Evolutionary conservation across 345 rosid species (phyloP), one percentile per base, ranked within the genome.

Genomic region (Salix udensis): DNA sequence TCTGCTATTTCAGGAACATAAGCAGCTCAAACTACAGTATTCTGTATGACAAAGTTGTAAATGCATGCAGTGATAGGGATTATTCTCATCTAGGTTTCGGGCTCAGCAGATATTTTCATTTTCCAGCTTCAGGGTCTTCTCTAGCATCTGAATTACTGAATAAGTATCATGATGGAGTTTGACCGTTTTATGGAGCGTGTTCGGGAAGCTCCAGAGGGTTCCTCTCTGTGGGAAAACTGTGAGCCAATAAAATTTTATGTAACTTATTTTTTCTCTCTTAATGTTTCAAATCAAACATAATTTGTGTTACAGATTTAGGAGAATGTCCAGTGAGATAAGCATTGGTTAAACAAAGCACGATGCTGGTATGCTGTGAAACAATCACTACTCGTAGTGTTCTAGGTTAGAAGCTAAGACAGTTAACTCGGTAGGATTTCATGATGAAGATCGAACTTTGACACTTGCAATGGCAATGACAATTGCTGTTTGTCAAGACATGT

Each of bases 1-100:
- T 78, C 34, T 94, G 98, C 85, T 94, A 88, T 82, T 88, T 86
- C 34, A 85, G 97, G 86, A 92, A 92, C 78, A 79, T 92, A 34
- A 91, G 95, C 83, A 91, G 91, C 84, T 90, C 82, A 30, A 91
- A 89, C 80, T 85, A 88, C 83, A 86, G 81, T 15, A 82, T 94
- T 81, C 75, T 87, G 5, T 82, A 87, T 73, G 95, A 94, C 64
- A 52, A 84, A 75, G 71, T 83, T 46, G 72, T 50, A 68, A 70
- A 76, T 76, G 58, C 70, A 5, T 90, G 92, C 76, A 48, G 73
- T 60, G 71, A 82, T 50, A 73, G 68, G 42, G 67, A 71, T 62
- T 40, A 69, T 68, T 23, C 68, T 44, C 65, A 37, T 73, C 64
- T 53, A 30, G 77, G 74, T 23, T 64, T 64, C 50, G 60, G 76